Base-by-base conservation (phyloP, 1,284 basidiomycete species). In the Trichosporon sp. region DNA sequence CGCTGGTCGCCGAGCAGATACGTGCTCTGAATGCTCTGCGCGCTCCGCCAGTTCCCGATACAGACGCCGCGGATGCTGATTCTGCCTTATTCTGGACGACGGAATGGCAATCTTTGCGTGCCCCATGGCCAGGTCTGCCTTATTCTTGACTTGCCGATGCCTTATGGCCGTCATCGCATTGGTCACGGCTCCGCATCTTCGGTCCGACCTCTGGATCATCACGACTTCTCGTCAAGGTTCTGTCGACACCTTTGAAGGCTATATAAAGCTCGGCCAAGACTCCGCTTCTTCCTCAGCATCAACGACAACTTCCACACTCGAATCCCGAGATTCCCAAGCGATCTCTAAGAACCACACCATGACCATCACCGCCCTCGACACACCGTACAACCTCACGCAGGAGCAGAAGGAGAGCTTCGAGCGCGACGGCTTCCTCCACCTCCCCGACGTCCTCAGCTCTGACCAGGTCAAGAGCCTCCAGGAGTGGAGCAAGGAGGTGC, bases 401-500 rank as follows among this genome's bases (percentile, higher is more conserved):
- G 62, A 58, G 21, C 71, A 72, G 65, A 23, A 58, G 13, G 59
- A 37, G 9, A 63, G 64, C n/a, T 74, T 69, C 56, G 61, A 65
- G 44, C 32, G 58, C n/a, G 63, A 73, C 37, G 73, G 73, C 40
- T 74, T 66, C 65, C 68, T 74, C 44, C 62, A 71, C 49, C 61
- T 74, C 31, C 46, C 64, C 14, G 69, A 71, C 59, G 67, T 72
- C 36, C 67, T 73, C 34, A 57, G 33, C 25, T 44, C 63, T 10
- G 58, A 62, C 16, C 66, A 74, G 58, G 62, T 63, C 37, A 57
- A 61, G 34, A 67, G 67, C 59, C 59, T 77, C 23, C 65, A 73
- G 59, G 10, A 19, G 9, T 76, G 75, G 75, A 65, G 72, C 4
- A 63, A 63, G 36, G 71, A 76, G 59, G 73, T 77, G 56, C 73